phyloP scores from a whole-genome alignment of 441 rosid species.

The Melastoma candidum region DNA sequence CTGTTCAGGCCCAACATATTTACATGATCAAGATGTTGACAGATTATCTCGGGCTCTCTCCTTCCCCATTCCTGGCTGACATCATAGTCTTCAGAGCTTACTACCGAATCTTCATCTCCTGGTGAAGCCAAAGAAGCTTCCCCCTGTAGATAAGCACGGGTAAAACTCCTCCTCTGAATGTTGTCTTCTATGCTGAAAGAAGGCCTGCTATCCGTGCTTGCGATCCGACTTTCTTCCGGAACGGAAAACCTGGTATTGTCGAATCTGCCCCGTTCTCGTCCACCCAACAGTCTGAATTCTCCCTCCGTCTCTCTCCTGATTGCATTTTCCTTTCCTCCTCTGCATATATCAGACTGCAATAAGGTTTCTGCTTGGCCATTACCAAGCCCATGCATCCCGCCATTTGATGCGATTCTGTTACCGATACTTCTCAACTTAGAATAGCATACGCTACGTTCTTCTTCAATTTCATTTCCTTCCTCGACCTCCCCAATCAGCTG shows the following conservation, averaged over 20 bases:
- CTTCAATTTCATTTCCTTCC: slow-evolving; percentile 30
- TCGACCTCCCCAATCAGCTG: slow-evolving; percentile 31
- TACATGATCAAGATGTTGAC: slow-evolving; percentile 50
- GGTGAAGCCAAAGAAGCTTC: slow-evolving; percentile 37
- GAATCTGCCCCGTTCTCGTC: slow-evolving; percentile 51
- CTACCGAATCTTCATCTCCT: slow-evolving; percentile 29
- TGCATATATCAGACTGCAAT: slow-evolving; percentile 24
- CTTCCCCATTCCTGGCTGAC: slow-evolving; percentile 44
- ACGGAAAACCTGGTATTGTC: slow-evolving; percentile 43
- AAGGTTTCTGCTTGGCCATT: slow-evolving; percentile 16
- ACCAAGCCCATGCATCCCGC: neutral
- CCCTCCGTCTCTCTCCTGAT: slow-evolving; percentile 68
- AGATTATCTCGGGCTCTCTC: slow-evolving; percentile 51
- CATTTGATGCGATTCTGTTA: slow-evolving; percentile 17
- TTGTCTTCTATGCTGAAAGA: slow-evolving; percentile 44
- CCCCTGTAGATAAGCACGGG: slow-evolving; percentile 22
- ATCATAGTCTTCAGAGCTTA: slow-evolving; percentile 27
- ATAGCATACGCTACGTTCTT: slow-evolving; percentile 5
- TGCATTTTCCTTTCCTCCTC: slow-evolving; percentile 46
- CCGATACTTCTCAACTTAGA: slow-evolving; percentile 14
- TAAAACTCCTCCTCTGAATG: slow-evolving; percentile 14
- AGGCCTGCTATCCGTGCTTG: slow-evolving; percentile 40
- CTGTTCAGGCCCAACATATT: slow-evolving; percentile 57
- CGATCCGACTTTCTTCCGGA: slow-evolving; percentile 35
- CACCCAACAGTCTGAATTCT: slow-evolving; percentile 51